phyloP scores from a whole-genome alignment of 306 rosid species.

The Malus sylvestris region DNA sequence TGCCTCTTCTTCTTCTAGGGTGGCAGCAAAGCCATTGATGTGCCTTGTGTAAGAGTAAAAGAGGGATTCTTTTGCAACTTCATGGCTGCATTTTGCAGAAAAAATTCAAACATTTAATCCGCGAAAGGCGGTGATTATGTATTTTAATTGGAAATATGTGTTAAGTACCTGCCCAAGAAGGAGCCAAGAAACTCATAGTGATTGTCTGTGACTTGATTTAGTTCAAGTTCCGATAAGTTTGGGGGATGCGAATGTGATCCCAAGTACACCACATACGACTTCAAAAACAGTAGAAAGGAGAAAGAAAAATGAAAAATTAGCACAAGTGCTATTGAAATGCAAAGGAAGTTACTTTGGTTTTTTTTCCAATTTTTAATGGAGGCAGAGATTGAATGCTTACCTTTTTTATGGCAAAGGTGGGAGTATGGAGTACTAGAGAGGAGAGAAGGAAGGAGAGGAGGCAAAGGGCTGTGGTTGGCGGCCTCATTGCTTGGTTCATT shows the following conservation, averaged over 20 bases:
- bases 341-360: background rate
- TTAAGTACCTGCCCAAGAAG: conserved; percentile 57
- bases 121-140: background rate
- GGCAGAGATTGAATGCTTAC: conserved; percentile 33
- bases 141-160: background rate
- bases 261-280: conserved; percentile 86
- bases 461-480: conserved; percentile 7
- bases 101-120: background rate
- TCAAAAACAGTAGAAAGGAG: background rate
- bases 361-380: background rate
- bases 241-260: conserved; percentile 71
- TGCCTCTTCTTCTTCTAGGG: conserved; percentile 64
- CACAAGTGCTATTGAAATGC: background rate
- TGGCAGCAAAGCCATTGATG: conserved; percentile 94
- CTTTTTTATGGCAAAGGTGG: conserved; percentile 50
- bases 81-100: conserved; percentile 25
- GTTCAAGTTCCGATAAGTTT: conserved; percentile 35
- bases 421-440: conserved; percentile 23
- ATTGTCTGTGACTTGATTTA: conserved; percentile 37
- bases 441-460: conserved; percentile 31
- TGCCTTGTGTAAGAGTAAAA: conserved; percentile 84
- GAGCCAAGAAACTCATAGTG: conserved; percentile 73
- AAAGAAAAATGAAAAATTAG: background rate
- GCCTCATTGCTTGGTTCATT: conserved; percentile 29
- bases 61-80: conserved; percentile 47